Evolutionary conservation across 2,329 filamentous ascomycete species (phyloP), one percentile per base, ranked within the genome.

Genomic region (Dothideomycetes sp.): DNA sequence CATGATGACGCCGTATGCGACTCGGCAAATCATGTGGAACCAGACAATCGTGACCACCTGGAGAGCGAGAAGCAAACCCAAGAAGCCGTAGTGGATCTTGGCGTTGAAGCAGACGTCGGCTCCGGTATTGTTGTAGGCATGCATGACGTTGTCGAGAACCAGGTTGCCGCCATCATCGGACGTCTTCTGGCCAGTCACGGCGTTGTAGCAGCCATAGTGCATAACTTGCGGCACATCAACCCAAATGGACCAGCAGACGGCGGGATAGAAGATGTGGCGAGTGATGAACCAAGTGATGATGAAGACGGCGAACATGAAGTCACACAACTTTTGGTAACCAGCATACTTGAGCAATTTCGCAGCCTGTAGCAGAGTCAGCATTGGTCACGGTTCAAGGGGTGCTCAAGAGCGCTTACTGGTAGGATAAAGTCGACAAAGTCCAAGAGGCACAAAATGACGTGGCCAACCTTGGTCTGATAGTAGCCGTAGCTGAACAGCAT

Each of bases 281-380:
- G 82, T 76, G 37, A 83, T 56, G 47, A 95, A 72, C 91, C 91
- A 98, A 38, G 77, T 76, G 12, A 85, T 53, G 63, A 96, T 81
- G 63, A 96, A 95, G 18, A 89, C 57, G 29, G 78, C 88, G 55
- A 96, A 96, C 36, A 79, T 75, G 45, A 79, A 63, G 56, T 96
- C 91, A 67, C 88, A 95, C 39, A 80, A 63, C 3, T 66, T 79
- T 46, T 77, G 76, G 61, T 75, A 86, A 45, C 82, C 81, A 37
- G 87, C 67, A 58, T 96, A 98, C 60, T 94, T 95, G 50, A 96
- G 75, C 53, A 88, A 84, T 63, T 98, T 98, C 50, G 91, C 91
- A 19, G 79, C 67, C 86, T 93, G 5, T 11, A 15, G 3, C n/a
- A 19, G 29, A 34, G 42, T 40, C 38, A 46, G 38, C 24, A 34